phyloP scores from a whole-genome alignment of 768 basidiomycete genomes.

The Leucocoprinus sp. region DNA sequence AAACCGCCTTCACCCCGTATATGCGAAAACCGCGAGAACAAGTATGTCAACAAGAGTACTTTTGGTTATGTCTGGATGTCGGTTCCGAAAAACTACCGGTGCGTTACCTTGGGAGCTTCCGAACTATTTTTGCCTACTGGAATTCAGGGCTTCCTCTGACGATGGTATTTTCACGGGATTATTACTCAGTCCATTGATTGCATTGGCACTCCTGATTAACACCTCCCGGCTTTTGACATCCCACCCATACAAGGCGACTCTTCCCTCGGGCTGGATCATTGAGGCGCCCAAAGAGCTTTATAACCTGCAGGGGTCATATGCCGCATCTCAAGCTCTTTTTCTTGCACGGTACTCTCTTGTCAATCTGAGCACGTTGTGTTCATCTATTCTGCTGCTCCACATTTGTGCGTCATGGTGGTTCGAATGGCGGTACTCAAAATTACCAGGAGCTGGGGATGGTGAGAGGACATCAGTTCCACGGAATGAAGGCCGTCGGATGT shows the following conservation, averaged over 20 bases:
- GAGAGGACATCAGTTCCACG: constrained; percentile 73
- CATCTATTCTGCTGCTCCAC: constrained; percentile 72
- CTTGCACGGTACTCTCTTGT: constrained; percentile 70
- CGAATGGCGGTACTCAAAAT: constrained; percentile 43
- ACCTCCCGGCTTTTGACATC: constrained; percentile 29
- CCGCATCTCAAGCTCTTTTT: constrained; percentile 46
- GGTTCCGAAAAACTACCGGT: constrained; percentile 83
- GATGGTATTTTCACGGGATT: constrained; percentile 83
- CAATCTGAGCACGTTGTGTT: constrained; percentile 73
- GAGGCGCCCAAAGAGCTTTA: constrained; percentile 58
- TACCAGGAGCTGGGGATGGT: constrained; percentile 40
- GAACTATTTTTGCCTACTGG: constrained; percentile 8
- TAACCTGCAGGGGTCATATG: constrained; percentile 30
- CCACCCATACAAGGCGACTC: constrained; percentile 22
- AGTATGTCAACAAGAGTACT: constrained; percentile 31
- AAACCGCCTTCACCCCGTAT: constrained; percentile 34
- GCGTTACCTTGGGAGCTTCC: constrained; percentile 12
- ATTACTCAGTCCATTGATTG: constrained; percentile 76
- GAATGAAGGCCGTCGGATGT: constrained; percentile 54
- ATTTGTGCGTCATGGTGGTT: constrained; percentile 71
- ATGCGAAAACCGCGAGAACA: constrained; percentile 37
- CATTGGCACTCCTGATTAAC: constrained; percentile 56
- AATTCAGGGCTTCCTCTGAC: constrained; percentile 62
- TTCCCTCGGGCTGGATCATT: constrained; percentile 68
- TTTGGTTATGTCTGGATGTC: constrained; percentile 86